Percentiles rank a stretch among this genome's conserved stretches.
Conservation (phyloP, 1,139 yeast species). For the Hyphopichia burtonii region DNA sequence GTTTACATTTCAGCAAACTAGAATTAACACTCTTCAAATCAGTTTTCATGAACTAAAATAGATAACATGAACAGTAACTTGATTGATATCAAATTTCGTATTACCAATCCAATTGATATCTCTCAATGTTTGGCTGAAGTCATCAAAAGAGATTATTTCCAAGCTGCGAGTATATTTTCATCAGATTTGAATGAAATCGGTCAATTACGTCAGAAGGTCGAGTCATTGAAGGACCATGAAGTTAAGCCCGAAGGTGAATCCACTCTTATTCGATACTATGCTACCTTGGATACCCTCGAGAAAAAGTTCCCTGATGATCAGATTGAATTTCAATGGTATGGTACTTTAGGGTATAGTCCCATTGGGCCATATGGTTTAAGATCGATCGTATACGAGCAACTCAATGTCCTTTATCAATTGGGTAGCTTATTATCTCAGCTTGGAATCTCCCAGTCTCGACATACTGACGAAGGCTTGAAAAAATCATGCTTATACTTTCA, state of each 20-base stretch:
- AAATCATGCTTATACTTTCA: slow-evolving; percentile 65
- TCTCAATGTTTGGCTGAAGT: slow-evolving; percentile 45
- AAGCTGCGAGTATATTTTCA: slow-evolving; percentile 57
- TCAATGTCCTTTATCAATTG: slow-evolving; percentile 65
- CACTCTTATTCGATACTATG: slow-evolving; percentile 29
- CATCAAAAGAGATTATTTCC: slow-evolving; percentile 63
- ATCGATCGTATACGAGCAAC: slow-evolving; percentile 56
- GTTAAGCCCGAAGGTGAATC: slow-evolving; percentile 15
- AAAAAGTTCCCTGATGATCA: slow-evolving; percentile 43
- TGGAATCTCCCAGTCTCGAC: slow-evolving; percentile 44
- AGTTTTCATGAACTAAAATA: background rate
- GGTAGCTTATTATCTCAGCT: slow-evolving; percentile 63
- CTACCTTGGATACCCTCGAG: slow-evolving; percentile 26
- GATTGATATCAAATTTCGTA: slow-evolving; percentile 52
- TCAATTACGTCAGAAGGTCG: slow-evolving; percentile 28
- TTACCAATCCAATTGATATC: slow-evolving; percentile 48
- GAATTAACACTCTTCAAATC: background rate
- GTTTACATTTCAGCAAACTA: no score
- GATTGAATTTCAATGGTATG: slow-evolving; percentile 68
- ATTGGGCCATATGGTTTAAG: slow-evolving; percentile 35
- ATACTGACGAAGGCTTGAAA: slow-evolving; percentile 57
- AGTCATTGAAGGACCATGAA: slow-evolving; percentile 20
- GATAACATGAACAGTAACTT: slow-evolving; percentile 34
- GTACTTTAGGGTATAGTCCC: slow-evolving; percentile 58
- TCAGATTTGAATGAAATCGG: slow-evolving; percentile 42